Conservation (phyloP, 371 early-diverging fungal genomes). For the Conidiobolus incongruus region DNA sequence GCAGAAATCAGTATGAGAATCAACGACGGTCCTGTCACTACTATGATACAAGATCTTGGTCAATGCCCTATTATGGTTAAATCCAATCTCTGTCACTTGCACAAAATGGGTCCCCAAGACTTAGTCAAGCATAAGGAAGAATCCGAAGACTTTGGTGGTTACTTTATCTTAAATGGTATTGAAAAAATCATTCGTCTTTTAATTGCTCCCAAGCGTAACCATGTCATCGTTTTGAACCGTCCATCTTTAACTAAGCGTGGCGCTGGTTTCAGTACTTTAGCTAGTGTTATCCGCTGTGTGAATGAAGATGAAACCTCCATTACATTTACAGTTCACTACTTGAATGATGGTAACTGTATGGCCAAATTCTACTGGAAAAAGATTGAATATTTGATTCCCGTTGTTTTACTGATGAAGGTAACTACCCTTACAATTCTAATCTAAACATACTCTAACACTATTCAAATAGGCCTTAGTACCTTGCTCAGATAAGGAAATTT, state of each 20-base stretch:
- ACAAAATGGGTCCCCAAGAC: slow-evolving; percentile 50
- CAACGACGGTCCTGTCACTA: slow-evolving; percentile 58
- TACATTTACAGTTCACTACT: slow-evolving; percentile 82
- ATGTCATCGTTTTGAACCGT: slow-evolving; percentile 64
- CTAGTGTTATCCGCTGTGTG: slow-evolving; percentile 75
- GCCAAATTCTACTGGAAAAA: slow-evolving; percentile 77
- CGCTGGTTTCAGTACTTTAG: slow-evolving; percentile 64
- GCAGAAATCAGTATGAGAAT: slow-evolving; percentile 58
- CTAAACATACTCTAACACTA: background rate
- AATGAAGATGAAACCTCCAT: slow-evolving; percentile 84
- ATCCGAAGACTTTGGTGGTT: slow-evolving; percentile 93
- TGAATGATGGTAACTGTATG: slow-evolving; percentile 72
- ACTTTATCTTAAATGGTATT: slow-evolving; percentile 95
- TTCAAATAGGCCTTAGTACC: slow-evolving; percentile 39
- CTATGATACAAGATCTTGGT: slow-evolving; percentile 53
- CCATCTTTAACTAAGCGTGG: slow-evolving; percentile 83
- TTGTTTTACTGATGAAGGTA: slow-evolving; percentile 63
- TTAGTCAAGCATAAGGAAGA: slow-evolving; percentile 75
- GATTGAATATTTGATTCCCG: slow-evolving; percentile 90
- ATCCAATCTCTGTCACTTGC: slow-evolving; percentile 64
- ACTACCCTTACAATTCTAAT: background rate
- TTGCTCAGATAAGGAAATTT: slow-evolving; percentile 84
- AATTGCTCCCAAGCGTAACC: slow-evolving; percentile 87
- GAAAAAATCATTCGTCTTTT: slow-evolving; percentile 91
- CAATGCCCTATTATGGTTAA: slow-evolving; percentile 86